Conservation (phyloP, 2,329 filamentous ascomycete species). For the Alternaria gansuensis region DNA sequence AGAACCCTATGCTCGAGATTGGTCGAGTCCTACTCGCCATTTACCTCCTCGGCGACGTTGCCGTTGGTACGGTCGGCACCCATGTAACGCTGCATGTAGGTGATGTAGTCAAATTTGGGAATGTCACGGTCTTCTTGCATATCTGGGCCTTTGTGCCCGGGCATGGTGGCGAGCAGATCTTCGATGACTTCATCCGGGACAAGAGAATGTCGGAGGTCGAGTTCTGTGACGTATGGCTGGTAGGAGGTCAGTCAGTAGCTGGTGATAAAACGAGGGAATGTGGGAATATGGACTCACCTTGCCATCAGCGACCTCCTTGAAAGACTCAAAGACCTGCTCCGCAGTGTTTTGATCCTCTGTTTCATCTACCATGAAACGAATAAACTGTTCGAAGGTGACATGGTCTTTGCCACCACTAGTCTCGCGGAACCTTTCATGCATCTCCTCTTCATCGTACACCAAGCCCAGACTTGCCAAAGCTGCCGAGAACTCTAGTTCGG, state of each 20-base stretch:
- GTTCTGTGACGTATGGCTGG: constrained; percentile 92
- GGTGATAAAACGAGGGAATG: background rate
- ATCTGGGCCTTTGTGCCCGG: constrained; percentile 82
- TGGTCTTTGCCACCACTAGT: constrained; percentile 81
- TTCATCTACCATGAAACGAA: constrained; percentile 98
- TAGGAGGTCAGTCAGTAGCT: constrained; percentile 26
- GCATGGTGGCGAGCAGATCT: constrained; percentile 87
- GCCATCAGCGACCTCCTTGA: constrained; percentile 95
- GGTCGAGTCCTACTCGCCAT: constrained; percentile 34
- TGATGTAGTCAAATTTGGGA: constrained; percentile 94
- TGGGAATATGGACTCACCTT: constrained; percentile 65
- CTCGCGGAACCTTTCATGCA: constrained; percentile 92
- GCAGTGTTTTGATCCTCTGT: constrained; percentile 99
- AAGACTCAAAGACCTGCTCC: constrained; percentile 97
- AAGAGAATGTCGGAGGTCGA: constrained; percentile 92
- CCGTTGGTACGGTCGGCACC: constrained; percentile 39
- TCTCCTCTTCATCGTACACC: constrained; percentile 96
- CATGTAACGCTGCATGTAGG: constrained; percentile 85
- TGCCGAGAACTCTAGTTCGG: constrained; percentile 94
- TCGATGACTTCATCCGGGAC: constrained; percentile 98
- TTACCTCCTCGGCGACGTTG: constrained; percentile 33
- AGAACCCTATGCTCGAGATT: constrained; percentile 21
- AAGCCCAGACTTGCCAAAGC: constrained; percentile 93
- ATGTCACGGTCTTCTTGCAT: constrained; percentile 83
- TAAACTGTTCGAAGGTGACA: constrained; percentile 98